Conservation (phyloP, 257 asterid genomes). For the Gentiana straminea region DNA sequence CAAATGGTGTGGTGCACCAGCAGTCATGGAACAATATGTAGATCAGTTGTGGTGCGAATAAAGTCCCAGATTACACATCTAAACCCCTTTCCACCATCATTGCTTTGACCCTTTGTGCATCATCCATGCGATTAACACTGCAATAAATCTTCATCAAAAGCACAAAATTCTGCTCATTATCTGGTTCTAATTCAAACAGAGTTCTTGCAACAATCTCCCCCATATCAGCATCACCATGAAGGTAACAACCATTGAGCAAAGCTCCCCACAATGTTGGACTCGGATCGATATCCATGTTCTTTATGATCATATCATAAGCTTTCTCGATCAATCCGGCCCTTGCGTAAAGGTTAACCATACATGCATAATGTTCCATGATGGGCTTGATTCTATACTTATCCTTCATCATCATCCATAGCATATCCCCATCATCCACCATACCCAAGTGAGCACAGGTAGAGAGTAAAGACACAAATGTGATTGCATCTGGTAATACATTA, state of each 20-base stretch:
- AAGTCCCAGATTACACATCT: slow-evolving; percentile 4
- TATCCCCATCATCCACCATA: slow-evolving; percentile 46
- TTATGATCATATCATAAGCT: slow-evolving; percentile 51
- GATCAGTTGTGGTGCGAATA: too few relatives aligned
- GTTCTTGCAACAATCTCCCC: slow-evolving; percentile 46
- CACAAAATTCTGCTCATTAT: slow-evolving; percentile 63
- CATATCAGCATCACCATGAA: slow-evolving; percentile 58
- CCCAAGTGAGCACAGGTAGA: slow-evolving; percentile 65
- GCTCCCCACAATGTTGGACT: slow-evolving; percentile 73
- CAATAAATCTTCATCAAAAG: slow-evolving; percentile 54
- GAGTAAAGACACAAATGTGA: slow-evolving; percentile 52
- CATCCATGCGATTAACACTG: slow-evolving; percentile 30
- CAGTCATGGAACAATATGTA: too few relatives aligned
- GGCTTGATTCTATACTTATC: slow-evolving; percentile 32
- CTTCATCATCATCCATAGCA: slow-evolving; percentile 38
- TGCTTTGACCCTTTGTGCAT: slow-evolving; percentile 28
- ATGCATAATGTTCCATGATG: slow-evolving; percentile 52
- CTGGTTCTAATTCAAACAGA: slow-evolving; percentile 72
- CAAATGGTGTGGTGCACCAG: too few relatives aligned
- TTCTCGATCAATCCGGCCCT: slow-evolving; percentile 59
- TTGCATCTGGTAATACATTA: slow-evolving; percentile 37
- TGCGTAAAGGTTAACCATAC: slow-evolving; percentile 67
- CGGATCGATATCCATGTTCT: slow-evolving; percentile 45
- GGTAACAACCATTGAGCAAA: slow-evolving; percentile 54
- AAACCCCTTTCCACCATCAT: slow-evolving; percentile 70